These are phyloP conservation scores for Paramyrothecium roridum DNA, from an alignment of 2,329 filamentous ascomycete species.

Conservation along the genomic window DNA sequence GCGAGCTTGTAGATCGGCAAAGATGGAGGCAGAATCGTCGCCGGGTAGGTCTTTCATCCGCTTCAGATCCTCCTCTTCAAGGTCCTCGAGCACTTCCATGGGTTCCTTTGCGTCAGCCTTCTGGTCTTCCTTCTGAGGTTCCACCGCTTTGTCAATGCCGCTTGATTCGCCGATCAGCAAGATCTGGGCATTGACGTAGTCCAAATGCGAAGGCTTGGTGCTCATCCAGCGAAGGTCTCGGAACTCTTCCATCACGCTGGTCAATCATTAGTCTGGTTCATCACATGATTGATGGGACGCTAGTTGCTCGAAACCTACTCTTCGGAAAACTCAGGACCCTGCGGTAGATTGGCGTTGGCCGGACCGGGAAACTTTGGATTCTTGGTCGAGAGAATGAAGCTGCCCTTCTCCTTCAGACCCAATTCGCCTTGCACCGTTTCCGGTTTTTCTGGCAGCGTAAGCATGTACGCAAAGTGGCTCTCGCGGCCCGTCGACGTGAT, in stretches of 20 bases:
- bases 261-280: slow-evolving; percentile 1
- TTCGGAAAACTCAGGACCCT: slow-evolving; percentile 67
- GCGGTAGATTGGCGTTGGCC: slow-evolving; percentile 57
- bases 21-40: slow-evolving; percentile 35
- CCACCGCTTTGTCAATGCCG: slow-evolving; percentile 52
- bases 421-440: slow-evolving; percentile 73
- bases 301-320: slow-evolving; percentile 44
- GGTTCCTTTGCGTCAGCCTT: slow-evolving; percentile 61
- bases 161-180: slow-evolving; percentile 72
- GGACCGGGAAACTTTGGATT: slow-evolving; percentile 72
- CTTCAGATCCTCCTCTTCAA: slow-evolving; percentile 72
- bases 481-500: slow-evolving; percentile 69
- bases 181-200: slow-evolving; percentile 73
- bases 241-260: slow-evolving; percentile 69
- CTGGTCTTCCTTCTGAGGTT: slow-evolving; percentile 52
- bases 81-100: slow-evolving; percentile 67
- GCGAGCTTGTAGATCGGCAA: slow-evolving; percentile 16
- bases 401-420: slow-evolving; percentile 67
- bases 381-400: slow-evolving; percentile 76
- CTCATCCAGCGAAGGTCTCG: slow-evolving; percentile 70
- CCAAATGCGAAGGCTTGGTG: slow-evolving; percentile 67
- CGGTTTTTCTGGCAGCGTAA: slow-evolving; percentile 68
- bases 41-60: slow-evolving; percentile 53
- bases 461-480: slow-evolving; percentile 75
- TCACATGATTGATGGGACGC: too few relatives aligned